Evolutionary conservation across 2,329 filamentous ascomycete species (phyloP), one percentile per base, ranked within the genome.

Genomic region (Xylogone sp.): DNA sequence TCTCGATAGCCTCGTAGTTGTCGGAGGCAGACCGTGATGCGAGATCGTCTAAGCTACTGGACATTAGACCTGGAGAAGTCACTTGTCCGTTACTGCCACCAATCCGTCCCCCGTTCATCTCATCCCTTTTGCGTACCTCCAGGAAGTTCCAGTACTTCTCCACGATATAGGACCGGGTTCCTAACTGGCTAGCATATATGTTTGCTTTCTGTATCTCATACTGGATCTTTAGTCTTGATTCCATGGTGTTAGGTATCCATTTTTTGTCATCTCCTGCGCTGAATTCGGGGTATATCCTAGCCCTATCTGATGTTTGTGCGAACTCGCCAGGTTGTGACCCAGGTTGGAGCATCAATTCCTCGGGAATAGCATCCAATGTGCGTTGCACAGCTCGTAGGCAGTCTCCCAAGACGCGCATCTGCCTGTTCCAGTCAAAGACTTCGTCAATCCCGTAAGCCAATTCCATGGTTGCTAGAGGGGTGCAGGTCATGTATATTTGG

Each of bases 201-300:
- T 96, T 96, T 6, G 90, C 88, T 66, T 95, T 96, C 66, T 96
- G 90, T 24, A 96, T 94, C 69, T 96, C 91, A 58, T 86, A 90
- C 64, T 94, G 89, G 3, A 91, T 67, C 50, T 77, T 73, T 1
- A 81, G 75, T 2, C 81, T 56, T n/a, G 54, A 51, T 7, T 64
- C 62, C 2, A 48, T 4, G 18, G 21, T 18, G 31, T 49, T 45
- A 2, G 43, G 21, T 2, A 39, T 45, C 52, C 53, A 59, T 31
- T 55, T 50, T 18, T 44, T 75, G 72, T 69, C 56, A 16, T 50
- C 45, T 16, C 54, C 55, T 21, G 67, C 49, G 67, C 70, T 7
- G 71, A 79, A 16, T 69, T 72, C 58, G 79, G 75, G 47, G 73
- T 76, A 57, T 81, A 82, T 56, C n/a, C n/a, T n/a, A n/a, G 76